Evolutionary conservation across 2,329 filamentous ascomycete species (phyloP), one percentile per base, ranked within the genome.

Genomic region (Aspergillus piperis): DNA sequence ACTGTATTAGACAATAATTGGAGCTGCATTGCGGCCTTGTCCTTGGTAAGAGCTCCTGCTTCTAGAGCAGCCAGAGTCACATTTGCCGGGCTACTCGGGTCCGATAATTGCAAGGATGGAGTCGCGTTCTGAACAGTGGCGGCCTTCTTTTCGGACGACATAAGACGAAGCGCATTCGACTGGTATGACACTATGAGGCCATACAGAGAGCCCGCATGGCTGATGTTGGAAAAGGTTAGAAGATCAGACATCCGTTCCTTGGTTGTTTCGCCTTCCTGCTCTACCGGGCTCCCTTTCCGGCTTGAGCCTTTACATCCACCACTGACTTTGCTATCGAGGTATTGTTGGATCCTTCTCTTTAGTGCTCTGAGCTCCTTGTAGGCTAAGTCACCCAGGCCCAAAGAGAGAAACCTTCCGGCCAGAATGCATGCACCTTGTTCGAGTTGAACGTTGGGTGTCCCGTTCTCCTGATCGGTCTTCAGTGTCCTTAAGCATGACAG

Each of bases 1-100:
- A 81, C 61, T 3, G 69, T 74, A 58, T 78, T 78, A 1, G 80
- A 77, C 5, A 81, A 68, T 2, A 77, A 65, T 58, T 80, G 77
- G n/a, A 82, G 68, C 60, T 82, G 78, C 19, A 76, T 64, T 11
- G 77, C 77, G 25, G 76, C 76, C 59, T 79, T 78, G 39, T 79
- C 77, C 25, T 68, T 69, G 3, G 70, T 59, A 5, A 80, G 57
- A n/a, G 60, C 64, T 5, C 73, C 72, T 2, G 69, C 64, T n/a
- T 79, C 70, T 13, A 76, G 55, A 3, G 77, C 78, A 19, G 68
- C 67, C 52, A 74, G 36, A 41, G 80, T 79, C 2, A 80, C 62
- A 47, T 71, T 74, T 4, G 71, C 73, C 25, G 78, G 78, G 54
- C 77, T 79, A 57, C 73, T 74, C 21, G 65, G 62, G 21, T 74